Percentiles rank a stretch among this genome's conserved stretches.
phyloP scores from a whole-genome alignment of 768 basidiomycete species.

The Ramaria rubella region DNA sequence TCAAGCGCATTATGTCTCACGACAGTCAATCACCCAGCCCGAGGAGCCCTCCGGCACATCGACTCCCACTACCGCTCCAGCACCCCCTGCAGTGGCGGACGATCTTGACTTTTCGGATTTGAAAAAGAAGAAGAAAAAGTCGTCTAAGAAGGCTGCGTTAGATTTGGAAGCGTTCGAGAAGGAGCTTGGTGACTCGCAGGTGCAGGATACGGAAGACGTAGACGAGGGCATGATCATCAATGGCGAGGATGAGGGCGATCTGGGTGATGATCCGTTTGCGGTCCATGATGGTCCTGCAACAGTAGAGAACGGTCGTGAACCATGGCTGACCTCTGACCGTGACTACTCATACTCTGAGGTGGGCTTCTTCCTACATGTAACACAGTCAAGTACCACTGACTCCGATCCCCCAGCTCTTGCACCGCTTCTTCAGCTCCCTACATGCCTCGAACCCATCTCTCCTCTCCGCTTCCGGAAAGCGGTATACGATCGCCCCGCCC shows the following conservation, averaged over 20 bases:
- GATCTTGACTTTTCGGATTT: constrained; percentile 93
- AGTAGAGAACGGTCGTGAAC: constrained; percentile 70
- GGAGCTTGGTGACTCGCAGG: constrained; percentile 69
- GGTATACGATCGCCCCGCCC: constrained; percentile 96
- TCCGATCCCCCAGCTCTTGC: constrained; percentile 58
- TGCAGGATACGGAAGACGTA: constrained; percentile 50
- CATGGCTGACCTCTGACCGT: constrained; percentile 89
- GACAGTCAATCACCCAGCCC: constrained; percentile 37
- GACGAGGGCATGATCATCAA: constrained; percentile 58
- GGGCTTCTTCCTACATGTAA: constrained; percentile 13
- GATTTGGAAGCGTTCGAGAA: constrained; percentile 94
- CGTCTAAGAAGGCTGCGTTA: constrained; percentile 77
- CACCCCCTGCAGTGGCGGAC: constrained; percentile 36
- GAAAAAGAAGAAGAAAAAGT: constrained; percentile 92
- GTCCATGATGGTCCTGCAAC: constrained; percentile 43
- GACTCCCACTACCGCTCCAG: constrained; percentile 31
- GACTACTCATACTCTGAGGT: constrained; percentile 97
- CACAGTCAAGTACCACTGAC: background rate
- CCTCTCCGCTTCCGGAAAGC: constrained; percentile 77
- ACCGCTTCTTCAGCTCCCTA: constrained; percentile 84
- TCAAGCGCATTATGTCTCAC: constrained; percentile 11
- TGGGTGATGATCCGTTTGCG: constrained; percentile 86
- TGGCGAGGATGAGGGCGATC: constrained; percentile 49
- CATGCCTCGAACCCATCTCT: constrained; percentile 93
- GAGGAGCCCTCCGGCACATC: constrained; percentile 61